Evolutionary conservation across 768 basidiomycete species (phyloP).

Genomic region (Suillus bovinus): DNA sequence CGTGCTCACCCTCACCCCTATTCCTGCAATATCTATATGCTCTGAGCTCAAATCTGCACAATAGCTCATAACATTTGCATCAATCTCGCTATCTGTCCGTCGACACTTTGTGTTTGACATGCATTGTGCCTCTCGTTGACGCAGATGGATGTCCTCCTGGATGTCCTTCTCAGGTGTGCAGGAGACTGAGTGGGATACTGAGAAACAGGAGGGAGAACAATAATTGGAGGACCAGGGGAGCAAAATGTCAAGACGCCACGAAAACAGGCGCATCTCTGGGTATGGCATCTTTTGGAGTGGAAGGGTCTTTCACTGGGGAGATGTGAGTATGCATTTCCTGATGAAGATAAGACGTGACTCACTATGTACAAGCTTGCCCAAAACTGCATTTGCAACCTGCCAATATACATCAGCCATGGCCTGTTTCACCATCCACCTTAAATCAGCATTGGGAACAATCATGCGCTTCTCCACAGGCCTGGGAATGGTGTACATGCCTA

Average conservation of each 20-base stretch:
- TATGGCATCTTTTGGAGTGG: slow-evolving; percentile 18
- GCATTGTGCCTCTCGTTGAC: neutral
- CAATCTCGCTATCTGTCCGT: slow-evolving; percentile 11
- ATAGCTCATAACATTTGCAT: slow-evolving; percentile 3
- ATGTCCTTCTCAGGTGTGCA: slow-evolving; percentile 8
- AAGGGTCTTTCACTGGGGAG: slow-evolving; percentile 23
- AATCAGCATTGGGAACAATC: slow-evolving; percentile 80
- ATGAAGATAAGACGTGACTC: slow-evolving; percentile 19
- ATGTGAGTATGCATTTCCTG: slow-evolving; percentile 10
- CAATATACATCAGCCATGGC: slow-evolving; percentile 71
- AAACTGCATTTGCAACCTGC: slow-evolving; percentile 35
- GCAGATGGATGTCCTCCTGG: neutral
- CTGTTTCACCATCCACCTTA: slow-evolving; percentile 68
- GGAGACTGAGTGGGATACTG: slow-evolving; percentile 20
- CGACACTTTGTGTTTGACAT: slow-evolving; percentile 6
- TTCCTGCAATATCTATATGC: slow-evolving; percentile 30
- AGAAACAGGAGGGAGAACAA: slow-evolving; percentile 15
- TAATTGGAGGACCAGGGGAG: slow-evolving; percentile 34
- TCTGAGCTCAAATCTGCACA: slow-evolving; percentile 25
- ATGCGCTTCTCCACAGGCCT: slow-evolving; percentile 66
- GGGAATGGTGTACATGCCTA: slow-evolving; percentile 67
- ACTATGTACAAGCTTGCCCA: slow-evolving; percentile 39
- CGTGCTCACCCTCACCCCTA: slow-evolving; percentile 29
- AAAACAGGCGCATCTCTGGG: slow-evolving; percentile 23
- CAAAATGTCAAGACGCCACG: slow-evolving; percentile 35